Conservation (phyloP, 2,329 filamentous ascomycete species). For the Claviceps spartinae region DNA sequence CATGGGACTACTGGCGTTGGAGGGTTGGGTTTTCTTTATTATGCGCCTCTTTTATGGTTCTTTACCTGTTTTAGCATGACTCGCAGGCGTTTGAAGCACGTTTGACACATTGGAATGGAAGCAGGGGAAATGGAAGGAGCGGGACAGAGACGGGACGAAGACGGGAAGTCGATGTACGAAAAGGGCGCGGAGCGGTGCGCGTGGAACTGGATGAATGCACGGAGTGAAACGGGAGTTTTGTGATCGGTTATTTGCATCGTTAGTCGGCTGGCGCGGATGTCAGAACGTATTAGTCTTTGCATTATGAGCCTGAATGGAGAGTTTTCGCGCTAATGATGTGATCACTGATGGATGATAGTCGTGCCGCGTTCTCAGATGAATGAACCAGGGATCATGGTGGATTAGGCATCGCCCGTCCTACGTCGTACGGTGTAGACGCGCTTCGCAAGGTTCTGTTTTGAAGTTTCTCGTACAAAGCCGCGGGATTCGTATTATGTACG, state of each 20-base stretch:
- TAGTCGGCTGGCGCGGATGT: background rate
- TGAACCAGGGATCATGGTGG: no score
- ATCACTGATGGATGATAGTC: background rate
- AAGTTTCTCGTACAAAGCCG: no score
- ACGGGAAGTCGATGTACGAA: background rate
- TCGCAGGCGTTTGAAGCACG: background rate
- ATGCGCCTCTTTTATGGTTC: background rate
- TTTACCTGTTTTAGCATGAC: background rate
- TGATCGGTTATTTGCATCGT: background rate
- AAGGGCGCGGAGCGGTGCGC: background rate
- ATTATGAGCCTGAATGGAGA: background rate
- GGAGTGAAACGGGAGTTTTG: background rate
- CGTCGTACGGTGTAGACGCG: no score
- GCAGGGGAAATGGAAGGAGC: background rate
- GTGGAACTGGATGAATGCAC: background rate
- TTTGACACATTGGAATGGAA: constrained; percentile 2
- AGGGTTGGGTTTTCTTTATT: background rate
- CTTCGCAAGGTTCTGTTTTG: no score
- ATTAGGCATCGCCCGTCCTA: no score
- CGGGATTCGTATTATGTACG: no score
- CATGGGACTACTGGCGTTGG: constrained; percentile 4
- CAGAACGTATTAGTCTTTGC: background rate
- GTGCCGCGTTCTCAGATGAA: background rate
- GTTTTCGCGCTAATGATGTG: background rate
- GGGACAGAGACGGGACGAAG: background rate